These are phyloP conservation scores for Chimonanthus praecox DNA, from an alignment of 164 flowering plant genomes.

Conservation along the genomic window DNA sequence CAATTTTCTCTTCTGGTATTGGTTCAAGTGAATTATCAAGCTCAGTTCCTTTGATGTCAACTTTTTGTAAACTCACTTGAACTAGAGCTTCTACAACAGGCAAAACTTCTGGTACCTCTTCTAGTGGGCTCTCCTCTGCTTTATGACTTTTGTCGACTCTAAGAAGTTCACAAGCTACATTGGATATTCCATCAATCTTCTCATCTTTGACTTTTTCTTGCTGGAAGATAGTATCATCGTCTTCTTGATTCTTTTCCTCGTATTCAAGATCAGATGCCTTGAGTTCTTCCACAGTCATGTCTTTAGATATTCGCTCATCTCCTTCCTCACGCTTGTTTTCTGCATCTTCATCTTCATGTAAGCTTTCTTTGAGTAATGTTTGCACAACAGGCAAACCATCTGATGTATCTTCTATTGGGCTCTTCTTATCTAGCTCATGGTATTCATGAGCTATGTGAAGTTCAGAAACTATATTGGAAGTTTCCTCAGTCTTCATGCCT, in stretches of 20 bases:
- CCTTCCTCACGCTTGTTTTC: neutral
- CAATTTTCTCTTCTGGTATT: neutral
- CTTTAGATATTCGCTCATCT: neutral
- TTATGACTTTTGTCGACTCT: neutral
- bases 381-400: neutral
- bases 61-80: neutral
- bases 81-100: neutral
- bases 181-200: neutral
- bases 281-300: neutral
- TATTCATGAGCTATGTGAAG: neutral
- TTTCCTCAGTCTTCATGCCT: slow-evolving; percentile 12
- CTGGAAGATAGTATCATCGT: neutral
- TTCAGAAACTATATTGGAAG: slow-evolving; percentile 5
- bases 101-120: neutral
- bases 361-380: neutral
- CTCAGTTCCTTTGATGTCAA: neutral
- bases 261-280: neutral
- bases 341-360: neutral
- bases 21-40: neutral
- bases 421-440: neutral
- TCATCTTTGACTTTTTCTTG: neutral
- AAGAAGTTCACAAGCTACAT: neutral
- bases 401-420: neutral
- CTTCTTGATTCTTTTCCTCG: neutral
- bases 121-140: neutral